Evolutionary conservation across 2,329 filamentous ascomycete species (phyloP).

Genomic region (Cercospora sp.): DNA sequence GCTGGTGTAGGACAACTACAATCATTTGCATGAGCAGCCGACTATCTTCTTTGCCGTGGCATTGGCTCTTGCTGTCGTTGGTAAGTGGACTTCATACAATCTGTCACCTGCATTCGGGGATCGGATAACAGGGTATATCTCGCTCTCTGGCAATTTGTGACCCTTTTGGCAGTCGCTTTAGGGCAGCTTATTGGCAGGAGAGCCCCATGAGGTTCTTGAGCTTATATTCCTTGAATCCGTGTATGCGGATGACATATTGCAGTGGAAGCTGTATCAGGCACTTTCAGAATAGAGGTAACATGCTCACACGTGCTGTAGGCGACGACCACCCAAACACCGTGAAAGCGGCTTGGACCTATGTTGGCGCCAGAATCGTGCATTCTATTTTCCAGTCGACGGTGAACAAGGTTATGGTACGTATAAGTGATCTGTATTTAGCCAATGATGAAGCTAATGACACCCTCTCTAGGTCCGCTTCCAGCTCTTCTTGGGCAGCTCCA

Average conservation of each 20-base stretch:
- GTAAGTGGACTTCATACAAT: neutral
- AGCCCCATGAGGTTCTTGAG: too few relatives aligned
- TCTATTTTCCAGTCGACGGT: conserved; percentile 39
- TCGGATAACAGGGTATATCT: too few relatives aligned
- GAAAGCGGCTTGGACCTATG: conserved; percentile 43
- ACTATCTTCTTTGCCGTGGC: conserved; percentile 44
- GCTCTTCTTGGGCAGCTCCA: conserved; percentile 18
- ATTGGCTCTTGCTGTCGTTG: conserved; percentile 34
- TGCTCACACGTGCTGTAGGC: conserved; percentile 19
- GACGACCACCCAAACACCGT: conserved; percentile 32
- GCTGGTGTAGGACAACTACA: conserved; percentile 38
- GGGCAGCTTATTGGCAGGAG: too few relatives aligned
- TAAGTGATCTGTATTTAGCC: neutral
- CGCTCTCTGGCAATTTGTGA: too few relatives aligned
- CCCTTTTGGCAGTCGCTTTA: too few relatives aligned
- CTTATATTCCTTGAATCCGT: too few relatives aligned
- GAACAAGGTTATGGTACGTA: conserved; percentile 34
- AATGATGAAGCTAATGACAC: neutral
- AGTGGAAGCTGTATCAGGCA: too few relatives aligned
- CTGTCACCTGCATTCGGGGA: too few relatives aligned
- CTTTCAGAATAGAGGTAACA: neutral
- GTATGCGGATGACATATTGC: too few relatives aligned
- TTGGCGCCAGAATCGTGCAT: conserved; percentile 41
- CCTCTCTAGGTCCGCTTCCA: conserved; percentile 10
- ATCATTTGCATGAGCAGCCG: conserved; percentile 46